Percentiles rank a stretch among this genome's conserved stretches.
Evolutionary conservation across 75 land plant genomes (phyloP).

Genomic region (Selaginella tamariscina): DNA sequence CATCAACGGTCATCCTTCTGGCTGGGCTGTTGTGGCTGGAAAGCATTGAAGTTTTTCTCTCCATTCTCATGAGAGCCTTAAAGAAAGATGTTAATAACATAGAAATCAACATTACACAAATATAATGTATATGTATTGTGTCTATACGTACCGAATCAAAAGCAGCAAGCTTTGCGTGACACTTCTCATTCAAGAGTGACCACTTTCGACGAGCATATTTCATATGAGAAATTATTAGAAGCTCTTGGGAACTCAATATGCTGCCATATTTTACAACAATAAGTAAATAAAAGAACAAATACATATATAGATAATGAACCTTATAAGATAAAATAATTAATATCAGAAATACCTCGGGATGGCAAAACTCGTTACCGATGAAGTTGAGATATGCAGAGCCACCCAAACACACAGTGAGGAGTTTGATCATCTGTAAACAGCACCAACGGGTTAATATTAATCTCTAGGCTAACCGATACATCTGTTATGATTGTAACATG

Average conservation of each 20-base stretch:
- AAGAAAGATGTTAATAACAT: neutral
- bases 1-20: neutral
- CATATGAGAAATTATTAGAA: slow-evolving; percentile 59
- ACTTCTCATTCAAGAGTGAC: slow-evolving; percentile 39
- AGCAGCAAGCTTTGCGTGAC: slow-evolving; percentile 39
- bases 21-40: neutral
- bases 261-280: slow-evolving; percentile 27
- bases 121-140: neutral
- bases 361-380: slow-evolving; percentile 99
- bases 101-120: neutral
- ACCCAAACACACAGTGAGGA: slow-evolving; percentile 53
- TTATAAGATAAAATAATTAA: neutral
- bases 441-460: no score
- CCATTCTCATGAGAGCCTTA: neutral
- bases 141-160: slow-evolving; percentile 57
- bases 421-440: slow-evolving; percentile 60
- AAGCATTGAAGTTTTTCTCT: neutral
- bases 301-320: slow-evolving; percentile 11
- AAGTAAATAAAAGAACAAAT: neutral
- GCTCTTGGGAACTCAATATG: slow-evolving; percentile 82
- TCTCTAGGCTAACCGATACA: no score
- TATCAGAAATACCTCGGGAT: slow-evolving; percentile 48
- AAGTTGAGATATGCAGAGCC: slow-evolving; percentile 89
- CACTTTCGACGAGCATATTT: slow-evolving; percentile 64
- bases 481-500: neutral